Evolutionary conservation across 2,329 filamentous ascomycete genomes (phyloP).

Genomic region (Aureobasidium uvarum): DNA sequence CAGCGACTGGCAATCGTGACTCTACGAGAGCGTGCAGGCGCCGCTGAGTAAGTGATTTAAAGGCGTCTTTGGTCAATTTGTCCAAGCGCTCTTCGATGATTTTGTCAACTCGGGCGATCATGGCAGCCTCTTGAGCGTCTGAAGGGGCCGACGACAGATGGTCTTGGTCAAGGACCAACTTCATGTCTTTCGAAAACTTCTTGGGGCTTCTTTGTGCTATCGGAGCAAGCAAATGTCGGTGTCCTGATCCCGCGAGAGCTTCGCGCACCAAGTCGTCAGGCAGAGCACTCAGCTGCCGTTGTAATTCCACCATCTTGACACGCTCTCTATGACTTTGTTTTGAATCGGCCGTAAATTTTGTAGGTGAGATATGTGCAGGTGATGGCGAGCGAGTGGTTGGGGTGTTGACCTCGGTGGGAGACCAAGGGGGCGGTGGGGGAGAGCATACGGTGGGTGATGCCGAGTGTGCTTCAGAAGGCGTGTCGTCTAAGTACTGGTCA

Average conservation of each 20-base stretch:
- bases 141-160: not conserved
- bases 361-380: not conserved
- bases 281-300: not conserved
- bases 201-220: not conserved
- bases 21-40: slow-evolving; percentile 1
- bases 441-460: not conserved
- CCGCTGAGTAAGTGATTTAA: not conserved
- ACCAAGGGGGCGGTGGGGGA: slow-evolving; percentile 6
- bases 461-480: not conserved
- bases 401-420: slow-evolving; percentile 10
- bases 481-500: not conserved
- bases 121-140: not conserved
- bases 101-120: not conserved
- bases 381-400: slow-evolving; percentile 5
- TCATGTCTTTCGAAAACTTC: not conserved
- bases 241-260: not conserved
- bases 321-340: not conserved
- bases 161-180: not conserved
- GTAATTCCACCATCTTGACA: not conserved
- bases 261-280: slow-evolving; percentile 2
- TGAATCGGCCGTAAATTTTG: not conserved
- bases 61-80: slow-evolving; percentile 6
- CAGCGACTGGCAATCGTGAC: not conserved
- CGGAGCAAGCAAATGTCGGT: not conserved
- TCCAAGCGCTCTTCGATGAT: slow-evolving; percentile 12